Evolutionary conservation across 2,329 filamentous ascomycete genomes (phyloP).

Genomic region (Aspergillus sp.): DNA sequence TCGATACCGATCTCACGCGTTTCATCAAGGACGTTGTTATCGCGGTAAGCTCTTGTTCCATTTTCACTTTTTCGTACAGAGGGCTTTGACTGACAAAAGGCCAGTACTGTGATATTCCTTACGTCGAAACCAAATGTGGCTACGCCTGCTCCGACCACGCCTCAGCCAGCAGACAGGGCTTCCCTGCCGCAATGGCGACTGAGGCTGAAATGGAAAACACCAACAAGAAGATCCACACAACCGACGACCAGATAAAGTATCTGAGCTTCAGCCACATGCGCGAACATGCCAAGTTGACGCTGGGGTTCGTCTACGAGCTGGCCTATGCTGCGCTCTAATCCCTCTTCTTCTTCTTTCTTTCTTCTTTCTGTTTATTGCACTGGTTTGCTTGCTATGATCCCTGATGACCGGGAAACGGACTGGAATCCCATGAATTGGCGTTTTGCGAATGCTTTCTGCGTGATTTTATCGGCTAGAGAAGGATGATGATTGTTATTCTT

Average conservation of each 20-base stretch:
- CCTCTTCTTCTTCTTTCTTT: neutral
- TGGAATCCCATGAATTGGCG: neutral
- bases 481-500: neutral
- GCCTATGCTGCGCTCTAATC: slow-evolving; percentile 61
- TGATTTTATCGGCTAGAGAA: neutral
- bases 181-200: slow-evolving; percentile 57
- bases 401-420: neutral
- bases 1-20: slow-evolving; percentile 69
- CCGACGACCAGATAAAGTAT: slow-evolving; percentile 62
- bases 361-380: neutral
- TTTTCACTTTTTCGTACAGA: neutral
- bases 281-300: slow-evolving; percentile 76
- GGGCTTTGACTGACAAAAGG: neutral
- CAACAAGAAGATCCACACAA: slow-evolving; percentile 66
- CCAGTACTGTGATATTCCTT: slow-evolving; percentile 80
- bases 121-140: slow-evolving; percentile 77
- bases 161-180: slow-evolving; percentile 58
- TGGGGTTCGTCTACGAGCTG: slow-evolving; percentile 76
- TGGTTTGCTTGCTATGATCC: no score
- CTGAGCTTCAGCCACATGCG: slow-evolving; percentile 84
- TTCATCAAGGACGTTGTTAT: slow-evolving; percentile 88
- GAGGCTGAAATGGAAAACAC: slow-evolving; percentile 53
- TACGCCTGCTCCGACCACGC: slow-evolving; percentile 72
- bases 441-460: neutral
- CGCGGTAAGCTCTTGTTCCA: slow-evolving; percentile 38